These are phyloP conservation scores for Trichoderma sp. DNA, from an alignment of 2,329 filamentous ascomycete species.

Conservation along the genomic window DNA sequence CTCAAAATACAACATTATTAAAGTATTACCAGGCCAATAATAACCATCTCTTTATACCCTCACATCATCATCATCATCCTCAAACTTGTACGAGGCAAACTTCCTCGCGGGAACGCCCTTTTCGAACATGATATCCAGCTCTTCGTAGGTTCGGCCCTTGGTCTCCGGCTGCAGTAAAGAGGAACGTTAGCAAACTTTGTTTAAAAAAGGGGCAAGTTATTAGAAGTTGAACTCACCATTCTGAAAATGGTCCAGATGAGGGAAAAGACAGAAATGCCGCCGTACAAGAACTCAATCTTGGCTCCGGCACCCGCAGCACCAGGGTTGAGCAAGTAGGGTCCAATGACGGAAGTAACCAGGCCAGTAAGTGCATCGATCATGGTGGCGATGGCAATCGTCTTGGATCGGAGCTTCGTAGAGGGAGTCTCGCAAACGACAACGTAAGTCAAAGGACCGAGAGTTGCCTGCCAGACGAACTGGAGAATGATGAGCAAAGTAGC, in stretches of 20 bases:
- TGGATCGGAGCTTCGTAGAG: conserved; percentile 51
- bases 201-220: background rate
- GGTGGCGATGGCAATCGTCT: conserved; percentile 42
- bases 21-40: background rate
- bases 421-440: conserved; percentile 51
- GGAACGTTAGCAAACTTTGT: background rate
- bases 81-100: conserved; percentile 26
- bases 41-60: background rate
- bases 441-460: conserved; percentile 54
- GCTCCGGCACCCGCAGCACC: conserved; percentile 14
- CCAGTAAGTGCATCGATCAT: conserved; percentile 11
- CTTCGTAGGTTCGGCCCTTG: conserved; percentile 45
- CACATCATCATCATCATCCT: background rate
- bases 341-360: conserved; percentile 16
- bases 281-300: conserved; percentile 18
- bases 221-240: background rate
- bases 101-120: conserved; percentile 30
- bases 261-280: conserved; percentile 14
- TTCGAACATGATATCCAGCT: conserved; percentile 37
- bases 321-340: conserved; percentile 15
- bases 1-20: background rate
- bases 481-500: conserved; percentile 49
- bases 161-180: conserved; percentile 43
- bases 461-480: conserved; percentile 53
- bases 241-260: conserved; percentile 16